A percentile compares a stretch with the other conserved stretches of the same genome.
These are phyloP conservation scores for Adansonia madagascariensis DNA, from an alignment of 441 rosid species.

Conservation along the genomic window DNA sequence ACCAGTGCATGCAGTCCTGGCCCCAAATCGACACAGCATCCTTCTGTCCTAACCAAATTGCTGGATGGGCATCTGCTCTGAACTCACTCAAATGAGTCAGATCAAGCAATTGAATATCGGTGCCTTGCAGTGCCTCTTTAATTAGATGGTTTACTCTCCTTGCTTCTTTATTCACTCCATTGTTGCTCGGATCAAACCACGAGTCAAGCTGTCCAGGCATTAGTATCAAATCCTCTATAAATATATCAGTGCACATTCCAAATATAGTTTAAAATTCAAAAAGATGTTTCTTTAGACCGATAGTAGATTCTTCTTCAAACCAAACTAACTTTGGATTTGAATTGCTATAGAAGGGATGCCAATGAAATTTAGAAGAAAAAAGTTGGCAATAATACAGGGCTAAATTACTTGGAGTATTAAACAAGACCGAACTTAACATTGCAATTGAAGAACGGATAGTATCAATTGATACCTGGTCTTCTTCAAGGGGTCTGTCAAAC, in stretches of 20 bases:
- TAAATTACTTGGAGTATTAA: neutral
- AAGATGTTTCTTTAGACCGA: slow-evolving; percentile 1
- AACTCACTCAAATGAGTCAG: slow-evolving; percentile 79
- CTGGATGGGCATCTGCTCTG: slow-evolving; percentile 95
- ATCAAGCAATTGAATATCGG: slow-evolving; percentile 64
- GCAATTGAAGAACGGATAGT: neutral
- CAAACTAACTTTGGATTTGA: neutral
- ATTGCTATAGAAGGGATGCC: neutral
- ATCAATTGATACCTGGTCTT: slow-evolving; percentile 57
- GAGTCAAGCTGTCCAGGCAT: slow-evolving; percentile 74
- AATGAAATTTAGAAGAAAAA: neutral
- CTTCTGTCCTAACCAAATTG: slow-evolving; percentile 93
- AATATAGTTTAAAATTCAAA: neutral
- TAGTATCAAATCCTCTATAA: slow-evolving; percentile 32
- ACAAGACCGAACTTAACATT: neutral
- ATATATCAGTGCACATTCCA: slow-evolving; percentile 4
- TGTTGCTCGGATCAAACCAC: slow-evolving; percentile 92
- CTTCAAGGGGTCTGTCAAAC: slow-evolving; percentile 65
- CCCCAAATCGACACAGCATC: slow-evolving; percentile 92
- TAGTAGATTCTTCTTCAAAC: neutral
- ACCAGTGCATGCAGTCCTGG: slow-evolving; percentile 99
- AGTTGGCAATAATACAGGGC: neutral
- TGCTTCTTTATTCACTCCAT: slow-evolving; percentile 90
- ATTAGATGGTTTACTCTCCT: slow-evolving; percentile 65
- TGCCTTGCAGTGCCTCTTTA: slow-evolving; percentile 44